These are phyloP conservation scores for Paramyrothecium sp. DNA, from an alignment of 2,329 filamentous ascomycete species.

Conservation along the genomic window DNA sequence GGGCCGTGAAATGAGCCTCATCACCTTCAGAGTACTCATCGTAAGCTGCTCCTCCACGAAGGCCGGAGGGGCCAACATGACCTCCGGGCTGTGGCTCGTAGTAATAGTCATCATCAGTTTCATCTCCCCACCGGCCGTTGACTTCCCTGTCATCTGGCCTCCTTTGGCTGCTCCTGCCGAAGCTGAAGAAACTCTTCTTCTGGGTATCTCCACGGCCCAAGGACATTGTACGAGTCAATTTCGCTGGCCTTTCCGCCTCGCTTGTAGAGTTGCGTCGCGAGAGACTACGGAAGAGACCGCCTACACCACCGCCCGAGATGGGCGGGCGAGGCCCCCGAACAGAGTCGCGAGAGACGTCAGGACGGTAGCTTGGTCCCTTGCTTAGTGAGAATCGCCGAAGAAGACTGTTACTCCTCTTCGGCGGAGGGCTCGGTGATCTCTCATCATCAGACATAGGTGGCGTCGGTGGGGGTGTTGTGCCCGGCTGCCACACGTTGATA, in stretches of 20 bases:
- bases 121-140: conserved; percentile 51
- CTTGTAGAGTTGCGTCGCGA: conserved; percentile 24
- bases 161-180: conserved; percentile 38
- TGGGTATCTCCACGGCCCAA: conserved; percentile 54
- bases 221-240: conserved; percentile 59
- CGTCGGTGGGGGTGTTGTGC: conserved; percentile 68
- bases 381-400: conserved; percentile 45
- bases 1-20: conserved; percentile 54
- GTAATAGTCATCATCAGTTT: conserved; percentile 38
- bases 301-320: conserved; percentile 36
- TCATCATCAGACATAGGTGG: conserved; percentile 55
- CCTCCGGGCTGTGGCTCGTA: conserved; percentile 16
- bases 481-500: conserved; percentile 80
- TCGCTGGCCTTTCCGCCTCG: conserved; percentile 34
- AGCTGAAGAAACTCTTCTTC: conserved; percentile 38
- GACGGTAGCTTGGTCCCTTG: conserved; percentile 30
- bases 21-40: conserved; percentile 55
- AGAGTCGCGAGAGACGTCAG: conserved; percentile 35
- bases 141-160: conserved; percentile 50
- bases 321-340: conserved; percentile 47
- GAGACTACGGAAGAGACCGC: conserved; percentile 45
- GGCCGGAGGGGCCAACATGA: conserved; percentile 23
- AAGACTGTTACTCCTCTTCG: conserved; percentile 33
- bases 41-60: conserved; percentile 39
- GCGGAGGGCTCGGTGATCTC: conserved; percentile 36